phyloP scores from a whole-genome alignment of 2,329 filamentous ascomycete genomes.

The Graphium sp. region DNA sequence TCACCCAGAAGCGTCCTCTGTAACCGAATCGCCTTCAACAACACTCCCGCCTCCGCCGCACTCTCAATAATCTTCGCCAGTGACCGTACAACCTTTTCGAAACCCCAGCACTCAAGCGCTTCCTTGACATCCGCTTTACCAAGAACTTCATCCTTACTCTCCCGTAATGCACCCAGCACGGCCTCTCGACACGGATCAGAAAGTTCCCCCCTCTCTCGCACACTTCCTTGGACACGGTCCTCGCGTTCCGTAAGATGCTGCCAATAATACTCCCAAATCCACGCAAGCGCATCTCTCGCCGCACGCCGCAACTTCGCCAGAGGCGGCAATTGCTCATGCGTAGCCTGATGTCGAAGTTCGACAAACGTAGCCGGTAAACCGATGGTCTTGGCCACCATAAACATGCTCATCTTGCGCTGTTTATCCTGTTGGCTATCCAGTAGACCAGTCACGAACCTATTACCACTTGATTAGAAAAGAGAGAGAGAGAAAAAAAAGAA shows the following conservation, averaged over 20 bases:
- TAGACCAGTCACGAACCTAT: constrained; percentile 64
- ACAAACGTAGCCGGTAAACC: constrained; percentile 66
- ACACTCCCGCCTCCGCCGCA: constrained; percentile 22
- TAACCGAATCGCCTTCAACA: constrained; percentile 26
- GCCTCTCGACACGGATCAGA: constrained; percentile 2
- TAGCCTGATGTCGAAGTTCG: constrained; percentile 76
- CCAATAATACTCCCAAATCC: constrained; percentile 92
- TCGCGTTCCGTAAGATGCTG: constrained; percentile 19
- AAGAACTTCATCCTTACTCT: constrained; percentile 12
- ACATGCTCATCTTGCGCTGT: constrained; percentile 55
- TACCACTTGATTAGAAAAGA: not conserved
- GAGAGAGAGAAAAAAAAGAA: not conserved
- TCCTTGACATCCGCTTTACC: constrained; percentile 11
- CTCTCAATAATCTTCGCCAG: constrained; percentile 20
- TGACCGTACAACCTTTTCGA: constrained; percentile 16
- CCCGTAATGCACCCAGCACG: no score
- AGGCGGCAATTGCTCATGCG: constrained; percentile 73
- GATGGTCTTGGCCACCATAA: constrained; percentile 50
- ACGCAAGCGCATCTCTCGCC: constrained; percentile 52
- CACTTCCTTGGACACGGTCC: constrained; percentile 1
- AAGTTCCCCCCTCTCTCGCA: constrained; percentile 1
- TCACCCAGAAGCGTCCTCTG: constrained; percentile 18
- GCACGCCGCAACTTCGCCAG: constrained; percentile 56
- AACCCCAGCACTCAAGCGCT: constrained; percentile 18
- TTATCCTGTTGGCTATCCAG: constrained; percentile 58